phyloP scores from a whole-genome alignment of 345 rosid genomes.

The Litchi chinensis region DNA sequence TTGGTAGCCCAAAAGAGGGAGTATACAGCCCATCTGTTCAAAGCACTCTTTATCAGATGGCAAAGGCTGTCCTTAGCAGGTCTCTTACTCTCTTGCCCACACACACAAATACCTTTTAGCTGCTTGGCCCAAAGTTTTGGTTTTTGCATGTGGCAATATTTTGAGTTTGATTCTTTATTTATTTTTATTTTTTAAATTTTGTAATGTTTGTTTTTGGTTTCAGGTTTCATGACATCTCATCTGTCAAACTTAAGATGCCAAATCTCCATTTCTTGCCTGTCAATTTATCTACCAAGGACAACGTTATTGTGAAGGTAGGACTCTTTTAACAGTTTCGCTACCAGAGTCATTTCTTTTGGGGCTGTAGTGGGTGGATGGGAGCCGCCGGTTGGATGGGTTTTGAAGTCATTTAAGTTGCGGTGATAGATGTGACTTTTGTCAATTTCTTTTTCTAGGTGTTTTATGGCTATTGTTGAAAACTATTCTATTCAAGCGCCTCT shows the following conservation, averaged over 20 bases:
- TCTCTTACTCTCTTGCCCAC: constrained; percentile 30
- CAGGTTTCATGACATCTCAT: constrained; percentile 76
- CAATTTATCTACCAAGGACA: constrained; percentile 72
- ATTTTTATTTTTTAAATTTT: not conserved
- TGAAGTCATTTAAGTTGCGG: no score
- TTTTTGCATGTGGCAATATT: not conserved
- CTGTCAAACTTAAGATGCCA: constrained; percentile 79
- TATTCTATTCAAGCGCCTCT: not conserved
- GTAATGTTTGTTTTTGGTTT: constrained; percentile 16
- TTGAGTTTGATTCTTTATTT: constrained; percentile 7
- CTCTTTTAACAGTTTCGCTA: not conserved
- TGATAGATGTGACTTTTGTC: no score
- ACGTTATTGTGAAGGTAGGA: constrained; percentile 73
- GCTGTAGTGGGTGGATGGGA: no score
- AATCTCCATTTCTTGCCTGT: constrained; percentile 91
- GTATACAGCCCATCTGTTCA: constrained; percentile 98
- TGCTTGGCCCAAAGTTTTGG: not conserved
- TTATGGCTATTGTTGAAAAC: not conserved
- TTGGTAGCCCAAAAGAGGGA: constrained; percentile 82
- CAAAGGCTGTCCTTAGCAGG: constrained; percentile 76
- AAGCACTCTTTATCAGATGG: constrained; percentile 84
- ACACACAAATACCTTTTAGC: not conserved
- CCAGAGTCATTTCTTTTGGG: not conserved
- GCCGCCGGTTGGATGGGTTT: no score
- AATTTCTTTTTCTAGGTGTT: not conserved